Evolutionary conservation across 2,329 filamentous ascomycete species (phyloP), one percentile per base, ranked within the genome.

Genomic region (Aspergillus sp.): DNA sequence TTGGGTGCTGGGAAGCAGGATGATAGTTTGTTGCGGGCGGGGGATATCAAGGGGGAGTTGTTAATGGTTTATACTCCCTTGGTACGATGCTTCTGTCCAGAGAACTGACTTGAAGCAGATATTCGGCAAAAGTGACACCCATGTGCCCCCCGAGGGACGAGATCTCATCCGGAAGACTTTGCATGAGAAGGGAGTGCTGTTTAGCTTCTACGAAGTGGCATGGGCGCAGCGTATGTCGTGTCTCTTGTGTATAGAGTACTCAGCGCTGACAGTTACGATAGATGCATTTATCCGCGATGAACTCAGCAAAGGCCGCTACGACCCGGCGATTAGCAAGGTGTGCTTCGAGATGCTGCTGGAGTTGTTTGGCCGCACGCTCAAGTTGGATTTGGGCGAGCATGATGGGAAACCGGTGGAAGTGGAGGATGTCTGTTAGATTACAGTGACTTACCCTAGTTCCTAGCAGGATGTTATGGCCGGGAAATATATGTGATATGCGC

Each of bases 201-300:
- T 91, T 60, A 85, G 81, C 61, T 95, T 88, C 65, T 88, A 93
- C 69, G 90, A 96, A 71, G 82, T 86, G 54, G 86, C 88, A n/a
- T 91, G 88, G 81, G 89, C 90, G 3, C 90, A 95, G 68, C 90
- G 77, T 81, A 65, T 60, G 76, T 74, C 45, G 27, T 26, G 12
- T 9, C 12, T 3, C 26, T 28, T 12, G 7, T 4, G 5, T 26
- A 39, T 19, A 27, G 36, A 26, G 9, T 39, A 26, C 36, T 26
- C 9, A 30, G 40, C 35, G 29, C 29, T 35, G 29, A 35, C 29
- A 19, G 29, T n/a, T 30, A 19, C 10, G 26, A 40, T 43, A 78
- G 77, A 94, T 72, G 90, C 90, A 4, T 96, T 96, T 63, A 94
- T 96, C 64, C 78, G 90, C 12, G 90, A 96, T 61, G 90, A 96